Conservation (phyloP, 2,329 filamentous ascomycete genomes). For the Fusarium metavorans region DNA sequence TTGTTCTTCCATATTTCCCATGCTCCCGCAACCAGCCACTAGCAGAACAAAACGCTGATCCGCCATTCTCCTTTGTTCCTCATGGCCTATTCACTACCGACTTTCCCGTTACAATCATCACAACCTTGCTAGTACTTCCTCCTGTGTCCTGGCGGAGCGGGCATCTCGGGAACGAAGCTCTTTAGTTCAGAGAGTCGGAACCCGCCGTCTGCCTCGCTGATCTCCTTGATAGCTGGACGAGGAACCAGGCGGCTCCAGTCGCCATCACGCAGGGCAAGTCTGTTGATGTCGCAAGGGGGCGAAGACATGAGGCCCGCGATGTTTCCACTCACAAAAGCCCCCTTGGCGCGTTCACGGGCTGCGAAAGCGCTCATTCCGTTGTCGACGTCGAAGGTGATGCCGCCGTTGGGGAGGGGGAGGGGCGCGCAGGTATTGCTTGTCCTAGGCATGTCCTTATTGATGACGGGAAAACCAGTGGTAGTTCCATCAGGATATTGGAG, state of each 20-base stretch:
- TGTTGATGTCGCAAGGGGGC: neutral
- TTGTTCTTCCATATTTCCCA: neutral
- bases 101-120: neutral
- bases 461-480: conserved; percentile 2
- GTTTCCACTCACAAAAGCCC: neutral
- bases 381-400: conserved; percentile 16
- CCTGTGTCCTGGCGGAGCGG: neutral
- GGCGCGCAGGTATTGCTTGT: conserved; percentile 20
- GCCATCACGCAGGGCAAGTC: neutral
- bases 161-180: neutral
- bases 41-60: neutral
- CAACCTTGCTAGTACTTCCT: neutral
- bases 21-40: neutral
- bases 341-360: neutral
- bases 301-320: conserved; percentile 16
- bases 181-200: conserved; percentile 3
- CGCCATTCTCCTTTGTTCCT: neutral
- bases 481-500: conserved; percentile 1
- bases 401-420: neutral
- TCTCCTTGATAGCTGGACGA: neutral
- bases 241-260: conserved; percentile 18
- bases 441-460: neutral
- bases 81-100: neutral
- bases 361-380: neutral
- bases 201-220: neutral